Evolutionary conservation across 768 basidiomycete species (phyloP).

Genomic region (Termitomyces sp.): DNA sequence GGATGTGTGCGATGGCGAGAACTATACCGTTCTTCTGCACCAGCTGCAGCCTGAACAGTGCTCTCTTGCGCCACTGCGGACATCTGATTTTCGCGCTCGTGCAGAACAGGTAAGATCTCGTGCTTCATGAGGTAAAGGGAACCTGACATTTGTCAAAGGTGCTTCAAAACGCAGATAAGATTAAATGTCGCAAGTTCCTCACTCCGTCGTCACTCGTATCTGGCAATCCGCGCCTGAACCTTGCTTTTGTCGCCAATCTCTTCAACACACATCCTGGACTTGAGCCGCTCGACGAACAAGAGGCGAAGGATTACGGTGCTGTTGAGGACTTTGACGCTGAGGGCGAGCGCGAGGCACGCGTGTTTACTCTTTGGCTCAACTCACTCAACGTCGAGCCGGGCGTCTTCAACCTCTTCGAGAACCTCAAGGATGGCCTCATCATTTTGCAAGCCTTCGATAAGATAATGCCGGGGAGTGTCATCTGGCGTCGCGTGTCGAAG

Average conservation of each 20-base stretch:
- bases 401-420: constrained; percentile 95
- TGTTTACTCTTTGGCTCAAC: constrained; percentile 98
- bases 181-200: constrained; percentile 94
- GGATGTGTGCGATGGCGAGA: constrained; percentile 96
- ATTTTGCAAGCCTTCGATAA: constrained; percentile 98
- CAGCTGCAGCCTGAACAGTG: constrained; percentile 95
- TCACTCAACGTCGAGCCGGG: constrained; percentile 94
- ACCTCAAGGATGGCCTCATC: constrained; percentile 85
- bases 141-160: constrained; percentile 36
- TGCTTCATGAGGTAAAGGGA: background rate
- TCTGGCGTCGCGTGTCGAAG: constrained; percentile 96
- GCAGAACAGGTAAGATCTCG: constrained; percentile 63
- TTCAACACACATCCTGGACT: constrained; percentile 98
- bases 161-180: constrained; percentile 87
- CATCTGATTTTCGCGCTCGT: constrained; percentile 71
- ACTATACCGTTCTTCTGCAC: constrained; percentile 93
- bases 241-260: constrained; percentile 96
- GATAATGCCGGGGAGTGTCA: constrained; percentile 84
- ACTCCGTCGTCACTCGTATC: constrained; percentile 86
- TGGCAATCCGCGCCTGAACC: constrained; percentile 95
- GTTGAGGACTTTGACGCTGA: constrained; percentile 99
- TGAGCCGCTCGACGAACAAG: constrained; percentile 89
- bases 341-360: constrained; percentile 96
- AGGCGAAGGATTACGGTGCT: constrained; percentile 82
- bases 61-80: constrained; percentile 86